Base-by-base conservation (phyloP, 257 asterid genomes). In the Solanum arcanum region DNA sequence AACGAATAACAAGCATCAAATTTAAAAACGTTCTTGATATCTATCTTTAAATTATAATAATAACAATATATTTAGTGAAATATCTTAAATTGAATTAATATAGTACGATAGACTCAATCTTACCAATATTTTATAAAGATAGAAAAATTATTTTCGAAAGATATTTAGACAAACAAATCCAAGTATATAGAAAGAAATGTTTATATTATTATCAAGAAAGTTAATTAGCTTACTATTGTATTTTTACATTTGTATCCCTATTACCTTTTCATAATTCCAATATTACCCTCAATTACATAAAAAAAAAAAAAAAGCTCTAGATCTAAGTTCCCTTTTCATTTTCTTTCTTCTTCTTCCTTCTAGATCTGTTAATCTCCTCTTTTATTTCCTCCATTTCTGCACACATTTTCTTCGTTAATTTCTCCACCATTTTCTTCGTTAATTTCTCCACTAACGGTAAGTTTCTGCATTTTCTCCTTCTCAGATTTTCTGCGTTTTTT, bases 41-140 rank as follows among this genome's bases (percentile, higher is more conserved):
- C 9, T 52, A 6, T 52, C 4, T 52, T 16, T 52, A 52, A 16
- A 52, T 52, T 16, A 16, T 16, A 49, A 49, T 6, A 49, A 49
- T 49, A 49, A 49, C 3, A 49, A 16, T 1, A 49, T 52, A 52
- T 52, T 16, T 6, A 52, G 23, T 16, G 1, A 16, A 52, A 16
- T 52, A 52, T 52, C 0, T 6, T 16, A 1, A 6, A 3, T 16
- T 10, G 2, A 1, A 0, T 52, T 1, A 52, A 16, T 18, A 16
- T 2, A 0, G 0, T 18, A 33, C 35, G 5, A 33, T 33, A 33
- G 5, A 33, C 35, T 33, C 35, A 52, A 52, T 6, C 23, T 52
- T 52, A 52, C 2, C 23, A 0, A 9, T 52, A 16, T 52, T 16
- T 52, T 6, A 6, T 49, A 6, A 5, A 16, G 6, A 3, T 16